Evolutionary conservation across 208 protist genomes (phyloP), one percentile per base, ranked within the genome.

Genomic region (Acanthamoeba lenticulata): DNA sequence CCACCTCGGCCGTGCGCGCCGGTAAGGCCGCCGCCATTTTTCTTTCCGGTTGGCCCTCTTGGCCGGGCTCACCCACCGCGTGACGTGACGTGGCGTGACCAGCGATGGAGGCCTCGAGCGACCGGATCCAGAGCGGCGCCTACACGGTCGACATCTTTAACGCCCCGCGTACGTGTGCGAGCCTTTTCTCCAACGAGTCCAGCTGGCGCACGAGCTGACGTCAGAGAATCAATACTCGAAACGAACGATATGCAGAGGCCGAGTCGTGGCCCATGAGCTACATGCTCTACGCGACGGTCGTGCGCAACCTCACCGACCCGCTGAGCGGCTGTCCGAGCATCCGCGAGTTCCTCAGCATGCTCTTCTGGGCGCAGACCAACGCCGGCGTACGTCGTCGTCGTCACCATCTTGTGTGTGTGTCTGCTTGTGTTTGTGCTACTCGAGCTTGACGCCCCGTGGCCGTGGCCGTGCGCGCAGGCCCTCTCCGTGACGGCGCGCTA

Each of bases 241-340:
- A n/a, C n/a, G n/a, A n/a, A n/a, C n/a, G n/a, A n/a, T n/a, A n/a
- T n/a, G n/a, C 40, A 83, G 72, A 44, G 34, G 13, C 72, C 9
- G 72, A 45, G 42, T 83, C 72, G 34, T 83, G 72, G 72, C 72
- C 72, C 27, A 83, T 83, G 72, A 83, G 72, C 72, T 83, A 83
- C 36, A 21, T 83, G 19, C 72, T 83, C 72, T 83, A 83, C 72
- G 72, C 32, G 15, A 44, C 42, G 2, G 21, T 83, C 7, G n/a
- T 19, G 21, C 24, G 38, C 72, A 83, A 83, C 21, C 72, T 83
- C 38, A 83, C 72, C 1, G 49, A 83, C 49, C 72, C 72, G 6
- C 24, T 49, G 9, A 83, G 38, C 38, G 72, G 72, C 0, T 83
- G 72, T n/a, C 72, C 72, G 21, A 83, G 72, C 24, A 38, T 83